Evolutionary conservation across 768 basidiomycete species (phyloP), one percentile per base, ranked within the genome.

Genomic region (Tricholoma saponaceum): DNA sequence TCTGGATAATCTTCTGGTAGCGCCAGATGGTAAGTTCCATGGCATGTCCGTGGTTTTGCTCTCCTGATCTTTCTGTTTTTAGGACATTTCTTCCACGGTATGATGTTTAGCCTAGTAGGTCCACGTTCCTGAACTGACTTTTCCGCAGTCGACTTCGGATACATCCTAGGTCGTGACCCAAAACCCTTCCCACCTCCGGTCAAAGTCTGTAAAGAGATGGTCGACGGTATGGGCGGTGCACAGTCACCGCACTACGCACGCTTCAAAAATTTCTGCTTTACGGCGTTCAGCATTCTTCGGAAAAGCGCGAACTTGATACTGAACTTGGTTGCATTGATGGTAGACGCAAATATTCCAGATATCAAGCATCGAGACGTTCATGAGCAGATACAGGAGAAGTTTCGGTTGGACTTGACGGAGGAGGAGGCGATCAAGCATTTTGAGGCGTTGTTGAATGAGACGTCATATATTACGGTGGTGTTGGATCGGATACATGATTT

Each of bases 181-280:
- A 98, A 99, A 67, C 93, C 95, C 0, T 96, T 95, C 68, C 95
- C 97, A 2, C 97, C 97, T 5, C 92, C 95, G 12, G 95, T 98
- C 62, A 99, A 99, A 70, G 91, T 99, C 39, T 98, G 95, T 74
- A 95, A 96, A 67, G 97, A 98, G 69, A 99, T 98, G 97, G 93
- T 98, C 0, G 97, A 99, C 69, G 96, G 92, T 10, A 96, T 99
- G 95, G 97, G 97, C n/a, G 96, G 97, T 10, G 87, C 92, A 1
- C 85, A 90, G 66, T 96, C 95, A 5, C 83, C 89, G n/a, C 96
- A 98, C 69, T 98, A 98, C 71, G 83, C 87, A 23, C 88, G 95
- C 28, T 99, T 99, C 85, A 95, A 98, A 72, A 89, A 85, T 64
- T 89, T 95, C 62, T 97, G 93, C 70, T 96, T 95, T 72, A 98